Evolutionary conservation across 2,329 filamentous ascomycete genomes (phyloP), one percentile per base, ranked within the genome.

Genomic region (Daldinia sp.): DNA sequence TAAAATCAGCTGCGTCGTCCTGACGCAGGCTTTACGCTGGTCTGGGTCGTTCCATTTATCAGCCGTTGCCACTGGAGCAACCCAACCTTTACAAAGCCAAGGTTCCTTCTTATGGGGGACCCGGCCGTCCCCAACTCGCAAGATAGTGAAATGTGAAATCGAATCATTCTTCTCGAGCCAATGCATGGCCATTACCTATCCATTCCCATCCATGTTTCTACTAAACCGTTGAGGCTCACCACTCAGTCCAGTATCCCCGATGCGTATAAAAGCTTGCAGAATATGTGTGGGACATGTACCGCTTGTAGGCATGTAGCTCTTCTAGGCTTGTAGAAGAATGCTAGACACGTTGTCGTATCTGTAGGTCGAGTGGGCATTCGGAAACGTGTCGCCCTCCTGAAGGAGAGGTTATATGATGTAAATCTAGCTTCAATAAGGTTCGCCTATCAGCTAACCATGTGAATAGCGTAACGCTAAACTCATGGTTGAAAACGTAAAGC

Each of bases 11-110:
- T 71, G 66, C 66, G 69, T 71, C 63, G 54, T 57, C 53, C 41
- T 63, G 66, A 71, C 69, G 69, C 69, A 71, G 62, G 54, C 20
- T 28, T 71, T 69, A 71, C 69, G 58, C 63, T 37, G 55, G 55
- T 63, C 62, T 66, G 55, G 66, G 61, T 44, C 63, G 63, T 50
- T 69, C 59, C 60, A 63, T 66, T 65, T 39, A 41, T 63, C 48
- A 53, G 42, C 41, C 37, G 51, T 67, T 46, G 61, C 68, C 68
- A 70, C 64, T 65, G 53, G 60, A 48, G 44, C 44, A 60, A 51
- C 35, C 60, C 51, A 60, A 54, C 54, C 57, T 53, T 51, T 33
- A 37, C 30, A 37, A 48, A 56, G 61, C 60, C 55, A 67, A 67
- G 55, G 53, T 15, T 54, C 30, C 9, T 33, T 3, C 54, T 46